Evolutionary conservation across 441 rosid genomes (phyloP), one percentile per base, ranked within the genome.

Genomic region (Populus hybrid): DNA sequence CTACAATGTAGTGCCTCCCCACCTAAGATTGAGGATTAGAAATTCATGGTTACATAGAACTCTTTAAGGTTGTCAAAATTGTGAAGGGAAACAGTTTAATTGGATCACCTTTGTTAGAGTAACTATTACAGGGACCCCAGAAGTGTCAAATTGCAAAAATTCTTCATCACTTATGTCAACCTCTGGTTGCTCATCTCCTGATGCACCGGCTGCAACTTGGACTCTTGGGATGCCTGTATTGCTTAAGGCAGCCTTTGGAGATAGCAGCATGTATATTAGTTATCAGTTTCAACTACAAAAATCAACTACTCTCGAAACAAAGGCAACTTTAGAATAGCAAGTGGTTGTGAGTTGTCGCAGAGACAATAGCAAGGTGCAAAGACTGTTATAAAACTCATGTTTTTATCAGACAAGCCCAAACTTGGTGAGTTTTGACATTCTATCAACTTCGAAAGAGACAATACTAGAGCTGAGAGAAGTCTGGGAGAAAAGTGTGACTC

Each of bases 111-210:
- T 89, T 35, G 95, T 93, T 82, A 92, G 75, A 6, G 99, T 93
- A 78, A 89, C 88, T 32, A 95, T 83, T 66, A 90, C 93, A 50
- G 96, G 96, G 70, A 92, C 77, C 61, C 79, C 84, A 21, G 92
- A 89, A 46, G 96, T 92, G 76, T 91, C 94, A 24, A 95, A 90
- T 76, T 91, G 98, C 74, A 92, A 85, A 86, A 90, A 93, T 79
- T 93, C 97, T 86, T 92, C 96, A 46, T 95, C 99, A 21, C 97
- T 95, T 70, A 92, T 89, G 87, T 92, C 93, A 73, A 95, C 87
- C 84, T 93, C 89, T 4, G 96, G 99, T 82, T 91, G 93, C 77
- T 89, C 97, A 81, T 91, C 95, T 54, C 82, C 80, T 2, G 88
- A 78, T 7, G 84, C 78, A 77, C 84, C 87, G 3, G 88, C 90